These are phyloP conservation scores for Fusarium penzigii DNA, from an alignment of 2,329 filamentous ascomycete genomes.

Conservation along the genomic window DNA sequence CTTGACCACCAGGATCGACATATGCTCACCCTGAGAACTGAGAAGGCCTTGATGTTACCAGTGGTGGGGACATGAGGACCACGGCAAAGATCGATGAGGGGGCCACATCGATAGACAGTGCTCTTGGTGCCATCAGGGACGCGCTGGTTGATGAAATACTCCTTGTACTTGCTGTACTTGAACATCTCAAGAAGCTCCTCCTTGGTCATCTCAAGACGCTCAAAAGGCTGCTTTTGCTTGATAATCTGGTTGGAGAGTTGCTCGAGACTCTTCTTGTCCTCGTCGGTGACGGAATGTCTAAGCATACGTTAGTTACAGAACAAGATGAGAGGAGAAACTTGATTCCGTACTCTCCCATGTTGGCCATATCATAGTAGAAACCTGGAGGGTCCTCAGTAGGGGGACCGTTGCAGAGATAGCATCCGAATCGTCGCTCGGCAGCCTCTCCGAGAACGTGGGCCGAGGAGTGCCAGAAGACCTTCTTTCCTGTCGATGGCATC, in stretches of 20 bases:
- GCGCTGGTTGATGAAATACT: constrained; percentile 79
- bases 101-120: constrained; percentile 93
- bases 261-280: constrained; percentile 86
- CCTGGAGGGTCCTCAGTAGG: constrained; percentile 75
- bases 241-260: constrained; percentile 78
- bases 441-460: constrained; percentile 97
- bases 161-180: constrained; percentile 96
- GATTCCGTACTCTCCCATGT: constrained; percentile 39
- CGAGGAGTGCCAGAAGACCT: constrained; percentile 97
- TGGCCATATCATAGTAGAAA: constrained; percentile 97
- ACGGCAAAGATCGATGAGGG: constrained; percentile 91
- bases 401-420: constrained; percentile 90
- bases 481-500: constrained; percentile 60
- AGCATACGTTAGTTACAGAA: constrained; percentile 42
- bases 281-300: constrained; percentile 68
- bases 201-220: constrained; percentile 86
- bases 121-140: constrained; percentile 83
- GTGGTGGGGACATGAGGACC: constrained; percentile 93
- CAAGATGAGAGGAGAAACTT: not conserved
- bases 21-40: constrained; percentile 73
- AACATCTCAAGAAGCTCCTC: constrained; percentile 93
- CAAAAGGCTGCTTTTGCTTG: constrained; percentile 96
- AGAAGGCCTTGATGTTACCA: constrained; percentile 90
- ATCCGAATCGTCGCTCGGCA: constrained; percentile 85
- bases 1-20: not conserved